Conservation (phyloP, 129 eudicot genomes). For the Helianthus tuberosus region DNA sequence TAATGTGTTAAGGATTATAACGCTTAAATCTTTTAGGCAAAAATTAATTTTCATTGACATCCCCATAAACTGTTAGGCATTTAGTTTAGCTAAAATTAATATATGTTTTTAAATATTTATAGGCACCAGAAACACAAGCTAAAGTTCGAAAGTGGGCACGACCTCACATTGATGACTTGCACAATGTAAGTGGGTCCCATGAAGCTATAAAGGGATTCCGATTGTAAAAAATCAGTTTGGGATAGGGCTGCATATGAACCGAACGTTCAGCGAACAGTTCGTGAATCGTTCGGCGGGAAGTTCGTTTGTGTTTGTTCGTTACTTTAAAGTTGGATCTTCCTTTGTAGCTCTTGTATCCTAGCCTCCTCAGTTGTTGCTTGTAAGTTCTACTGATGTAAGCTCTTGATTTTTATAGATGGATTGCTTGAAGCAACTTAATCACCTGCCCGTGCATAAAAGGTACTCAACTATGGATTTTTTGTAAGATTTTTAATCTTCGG, state of each 20-base stretch:
- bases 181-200: constrained; percentile 57
- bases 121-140: constrained; percentile 72
- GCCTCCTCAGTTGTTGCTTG: too few relatives aligned
- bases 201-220: constrained; percentile 12
- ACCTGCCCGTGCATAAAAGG: too few relatives aligned
- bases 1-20: not conserved
- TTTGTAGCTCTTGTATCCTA: too few relatives aligned
- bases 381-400: too few relatives aligned
- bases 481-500: too few relatives aligned
- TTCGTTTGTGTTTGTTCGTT: too few relatives aligned
- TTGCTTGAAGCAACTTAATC: too few relatives aligned
- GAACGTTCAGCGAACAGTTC: too few relatives aligned
- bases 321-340: too few relatives aligned
- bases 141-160: constrained; percentile 68
- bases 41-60: not conserved
- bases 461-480: too few relatives aligned
- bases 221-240: not conserved
- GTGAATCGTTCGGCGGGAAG: too few relatives aligned
- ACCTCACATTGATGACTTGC: constrained; percentile 58
- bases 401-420: too few relatives aligned
- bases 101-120: not conserved
- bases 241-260: not conserved
- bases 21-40: not conserved
- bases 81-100: not conserved
- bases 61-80: not conserved